phyloP scores from a whole-genome alignment of 2,329 filamentous ascomycete genomes.

The Penicillium sp. region DNA sequence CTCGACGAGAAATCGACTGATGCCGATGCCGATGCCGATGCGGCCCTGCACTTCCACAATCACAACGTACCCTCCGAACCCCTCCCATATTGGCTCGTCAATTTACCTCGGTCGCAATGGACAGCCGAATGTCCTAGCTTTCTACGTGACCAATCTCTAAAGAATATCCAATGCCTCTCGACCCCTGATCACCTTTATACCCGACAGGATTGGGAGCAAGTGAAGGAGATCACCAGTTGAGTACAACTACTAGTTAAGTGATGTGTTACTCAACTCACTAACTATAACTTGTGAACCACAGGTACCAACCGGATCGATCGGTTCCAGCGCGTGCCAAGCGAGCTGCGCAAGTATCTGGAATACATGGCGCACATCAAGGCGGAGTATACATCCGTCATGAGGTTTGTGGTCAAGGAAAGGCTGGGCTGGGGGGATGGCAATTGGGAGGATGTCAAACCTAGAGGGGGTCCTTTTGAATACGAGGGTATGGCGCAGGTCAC shows the following conservation, averaged over 20 bases:
- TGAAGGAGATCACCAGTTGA: conserved; percentile 60
- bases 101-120: conserved; percentile 64
- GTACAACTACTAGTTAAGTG: conserved; percentile 15
- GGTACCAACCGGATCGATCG: conserved; percentile 67
- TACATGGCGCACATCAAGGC: conserved; percentile 65
- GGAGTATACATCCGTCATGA: conserved; percentile 73
- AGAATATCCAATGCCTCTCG: conserved; percentile 69
- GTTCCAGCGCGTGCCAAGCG: conserved; percentile 74
- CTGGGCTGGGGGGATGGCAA: conserved; percentile 63
- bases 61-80: conserved; percentile 14
- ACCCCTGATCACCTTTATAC: conserved; percentile 68
- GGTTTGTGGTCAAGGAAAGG: conserved; percentile 70
- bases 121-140: conserved; percentile 70
- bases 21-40: conserved; percentile 12
- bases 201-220: conserved; percentile 67
- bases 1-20: conserved; percentile 26
- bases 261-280: not conserved
- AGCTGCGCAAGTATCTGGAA: conserved; percentile 74
- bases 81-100: conserved; percentile 78
- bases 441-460: conserved; percentile 36
- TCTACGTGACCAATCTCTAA: conserved; percentile 61
- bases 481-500: conserved; percentile 33
- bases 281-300: conserved; percentile 24
- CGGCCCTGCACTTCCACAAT: conserved; percentile 15
- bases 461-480: conserved; percentile 34